A percentile compares a stretch with the other conserved stretches of the same genome.
These are phyloP conservation scores for Geranium rotundifolium DNA, from an alignment of 345 rosid genomes.

Conservation along the genomic window DNA sequence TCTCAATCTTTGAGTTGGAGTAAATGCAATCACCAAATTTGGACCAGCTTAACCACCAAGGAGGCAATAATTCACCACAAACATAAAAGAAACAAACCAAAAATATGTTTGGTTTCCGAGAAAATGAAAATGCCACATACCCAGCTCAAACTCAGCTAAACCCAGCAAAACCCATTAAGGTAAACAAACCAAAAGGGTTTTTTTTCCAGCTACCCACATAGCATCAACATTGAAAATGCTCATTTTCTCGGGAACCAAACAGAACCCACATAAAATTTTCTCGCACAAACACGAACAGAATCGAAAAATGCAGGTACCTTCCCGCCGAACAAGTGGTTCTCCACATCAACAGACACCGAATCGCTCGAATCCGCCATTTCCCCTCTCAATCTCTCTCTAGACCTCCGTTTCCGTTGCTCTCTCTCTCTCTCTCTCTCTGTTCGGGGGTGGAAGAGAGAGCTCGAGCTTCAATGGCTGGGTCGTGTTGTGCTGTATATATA, in stretches of 20 bases:
- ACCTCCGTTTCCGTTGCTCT: not conserved
- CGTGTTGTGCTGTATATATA: no score
- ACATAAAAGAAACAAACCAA: no score
- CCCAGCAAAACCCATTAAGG: not conserved
- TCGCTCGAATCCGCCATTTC: conserved; percentile 81
- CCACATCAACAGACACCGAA: conserved; percentile 82
- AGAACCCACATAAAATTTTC: not conserved
- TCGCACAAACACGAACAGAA: no score
- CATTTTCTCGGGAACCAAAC: not conserved
- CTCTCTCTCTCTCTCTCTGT: conserved; percentile 12
- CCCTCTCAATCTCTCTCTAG: conserved; percentile 1
- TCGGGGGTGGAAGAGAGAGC: no score
- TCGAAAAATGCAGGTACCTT: conserved; percentile 44
- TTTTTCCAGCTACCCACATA: not conserved
- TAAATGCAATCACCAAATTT: not conserved
- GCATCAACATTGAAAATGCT: not conserved
- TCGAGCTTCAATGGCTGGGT: no score
- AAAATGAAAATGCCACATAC: not conserved
- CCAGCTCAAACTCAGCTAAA: not conserved
- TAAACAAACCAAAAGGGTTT: no score
- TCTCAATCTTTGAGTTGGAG: not conserved
- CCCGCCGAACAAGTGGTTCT: conserved; percentile 48
- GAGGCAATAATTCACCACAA: no score
- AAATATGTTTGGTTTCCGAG: not conserved
- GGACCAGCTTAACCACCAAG: not conserved